Evolutionary conservation across 2,329 filamentous ascomycete species (phyloP).

Genomic region (Colletotrichum sp.): DNA sequence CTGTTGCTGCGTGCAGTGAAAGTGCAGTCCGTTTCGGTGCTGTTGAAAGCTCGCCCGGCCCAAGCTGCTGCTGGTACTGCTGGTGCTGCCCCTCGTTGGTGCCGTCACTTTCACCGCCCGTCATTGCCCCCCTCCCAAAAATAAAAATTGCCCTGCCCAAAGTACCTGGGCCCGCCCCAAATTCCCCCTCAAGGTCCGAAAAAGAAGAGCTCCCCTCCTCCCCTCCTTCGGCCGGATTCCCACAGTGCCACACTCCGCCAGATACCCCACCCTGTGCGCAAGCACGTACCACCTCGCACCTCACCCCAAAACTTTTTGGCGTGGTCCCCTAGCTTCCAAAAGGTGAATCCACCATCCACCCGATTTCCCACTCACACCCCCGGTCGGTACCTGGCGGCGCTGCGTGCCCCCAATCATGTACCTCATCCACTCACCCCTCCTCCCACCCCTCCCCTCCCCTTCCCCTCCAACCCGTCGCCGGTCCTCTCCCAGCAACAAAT

Average conservation of each 20-base stretch:
- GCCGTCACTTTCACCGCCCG: neutral
- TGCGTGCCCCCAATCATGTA: slow-evolving; percentile 11
- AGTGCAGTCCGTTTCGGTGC: neutral
- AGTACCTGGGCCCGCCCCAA: neutral
- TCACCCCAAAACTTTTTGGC: slow-evolving; percentile 23
- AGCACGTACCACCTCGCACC: slow-evolving; percentile 8
- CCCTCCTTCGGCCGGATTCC: slow-evolving; percentile 3
- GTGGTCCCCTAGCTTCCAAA: slow-evolving; percentile 21
- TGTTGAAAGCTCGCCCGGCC: neutral
- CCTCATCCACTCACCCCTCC: slow-evolving; percentile 14
- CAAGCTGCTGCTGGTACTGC: neutral
- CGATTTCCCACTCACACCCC: neutral
- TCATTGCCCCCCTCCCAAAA: neutral
- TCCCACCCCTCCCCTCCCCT: neutral
- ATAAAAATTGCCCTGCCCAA: neutral
- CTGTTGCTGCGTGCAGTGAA: neutral
- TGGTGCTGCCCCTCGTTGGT: neutral
- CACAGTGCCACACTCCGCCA: slow-evolving; percentile 14
- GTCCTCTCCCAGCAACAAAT: slow-evolving; percentile 23
- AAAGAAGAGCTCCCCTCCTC: neutral
- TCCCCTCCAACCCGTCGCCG: neutral
- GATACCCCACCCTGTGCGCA: neutral
- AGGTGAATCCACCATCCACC: slow-evolving; percentile 14
- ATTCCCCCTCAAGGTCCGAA: neutral
- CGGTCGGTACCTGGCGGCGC: slow-evolving; percentile 14